Evolutionary conservation across 2,329 filamentous ascomycete genomes (phyloP), one percentile per base, ranked within the genome.

Genomic region (Kalmusia sp.): DNA sequence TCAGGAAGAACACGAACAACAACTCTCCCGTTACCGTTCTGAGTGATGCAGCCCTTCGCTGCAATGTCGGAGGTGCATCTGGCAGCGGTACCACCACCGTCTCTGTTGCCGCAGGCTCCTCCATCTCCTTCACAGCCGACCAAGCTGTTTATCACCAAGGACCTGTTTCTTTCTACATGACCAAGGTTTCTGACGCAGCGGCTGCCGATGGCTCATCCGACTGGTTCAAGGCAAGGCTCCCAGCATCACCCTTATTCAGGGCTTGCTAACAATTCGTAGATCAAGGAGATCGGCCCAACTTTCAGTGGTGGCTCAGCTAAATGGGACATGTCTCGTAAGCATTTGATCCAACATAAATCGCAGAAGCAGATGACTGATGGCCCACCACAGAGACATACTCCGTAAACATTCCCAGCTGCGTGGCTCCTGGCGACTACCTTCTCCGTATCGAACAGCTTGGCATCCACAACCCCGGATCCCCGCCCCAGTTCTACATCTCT

Each of bases 401-500:
- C 8, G 76, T 72, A 47, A 71, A 62, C 4, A 73, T 82, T 30
- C 79, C 79, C 6, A 67, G 63, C 4, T 74, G 73, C 38, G 65
- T 76, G 5, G 70, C 79, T 3, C 63, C 72, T 17, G 79, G 79
- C 21, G 71, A 81, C 52, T 81, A 81, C 60, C 71, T 82, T 15
- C 68, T 81, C 31, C 74, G 79, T 21, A 75, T 78, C 47, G 79
- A 82, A 66, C 79, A 81, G 54, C 77, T 82, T 47, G 79, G 68
- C 9, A 73, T 81, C 24, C 78, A 80, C 65, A 76, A 77, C 58
- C 77, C 75, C 4, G 63, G 66, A 17, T 45, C 47, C 2, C 50
- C 59, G 19, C 65, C 66, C n/a, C 61, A 70, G 24, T 70, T 69
- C 58, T 75, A 72, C 58, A 68, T 71, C 51, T 70, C 73, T 5